A percentile compares a stretch with the other conserved stretches of the same genome.
Conservation (phyloP, 2,329 filamentous ascomycete genomes). For the Verruconis gallopava region DNA sequence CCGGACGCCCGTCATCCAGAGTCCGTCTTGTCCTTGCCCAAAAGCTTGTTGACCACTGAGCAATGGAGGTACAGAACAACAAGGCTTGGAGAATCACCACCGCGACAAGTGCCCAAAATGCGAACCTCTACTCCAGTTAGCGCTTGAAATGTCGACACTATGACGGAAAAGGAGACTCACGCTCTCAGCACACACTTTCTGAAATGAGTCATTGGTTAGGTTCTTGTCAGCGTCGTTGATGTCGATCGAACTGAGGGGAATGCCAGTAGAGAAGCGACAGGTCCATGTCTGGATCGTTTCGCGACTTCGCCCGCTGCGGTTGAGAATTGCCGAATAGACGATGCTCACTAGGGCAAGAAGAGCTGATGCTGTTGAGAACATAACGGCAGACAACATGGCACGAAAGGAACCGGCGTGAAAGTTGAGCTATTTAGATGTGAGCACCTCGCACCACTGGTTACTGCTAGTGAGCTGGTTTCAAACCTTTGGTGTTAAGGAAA, state of each 20-base stretch:
- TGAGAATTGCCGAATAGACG: slow-evolving; percentile 23
- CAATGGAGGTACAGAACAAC: background rate
- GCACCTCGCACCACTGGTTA: background rate
- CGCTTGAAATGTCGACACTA: too few species aligned
- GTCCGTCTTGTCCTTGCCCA: background rate
- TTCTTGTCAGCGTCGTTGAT: background rate
- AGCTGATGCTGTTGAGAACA: slow-evolving; percentile 23
- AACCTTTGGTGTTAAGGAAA: slow-evolving; percentile 24
- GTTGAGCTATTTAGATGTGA: slow-evolving; percentile 18
- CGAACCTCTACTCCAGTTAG: slow-evolving; percentile 8
- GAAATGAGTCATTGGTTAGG: slow-evolving; percentile 8
- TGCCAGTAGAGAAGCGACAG: slow-evolving; percentile 15
- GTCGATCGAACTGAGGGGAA: background rate
- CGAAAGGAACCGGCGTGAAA: slow-evolving; percentile 23
- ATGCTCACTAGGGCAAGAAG: slow-evolving; percentile 28
- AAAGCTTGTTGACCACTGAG: background rate
- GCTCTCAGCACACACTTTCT: slow-evolving; percentile 10
- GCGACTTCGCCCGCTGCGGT: slow-evolving; percentile 14
- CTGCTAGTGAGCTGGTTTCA: slow-evolving; percentile 8
- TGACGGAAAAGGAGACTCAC: slow-evolving; percentile 2
- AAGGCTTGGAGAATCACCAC: slow-evolving; percentile 2
- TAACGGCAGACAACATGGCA: slow-evolving; percentile 24
- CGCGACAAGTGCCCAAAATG: slow-evolving; percentile 8
- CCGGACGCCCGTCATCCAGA: background rate
- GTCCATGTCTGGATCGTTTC: slow-evolving; percentile 28